phyloP scores from a whole-genome alignment of 495 filamentous ascomycete species.

The Neurospora cerealis region DNA sequence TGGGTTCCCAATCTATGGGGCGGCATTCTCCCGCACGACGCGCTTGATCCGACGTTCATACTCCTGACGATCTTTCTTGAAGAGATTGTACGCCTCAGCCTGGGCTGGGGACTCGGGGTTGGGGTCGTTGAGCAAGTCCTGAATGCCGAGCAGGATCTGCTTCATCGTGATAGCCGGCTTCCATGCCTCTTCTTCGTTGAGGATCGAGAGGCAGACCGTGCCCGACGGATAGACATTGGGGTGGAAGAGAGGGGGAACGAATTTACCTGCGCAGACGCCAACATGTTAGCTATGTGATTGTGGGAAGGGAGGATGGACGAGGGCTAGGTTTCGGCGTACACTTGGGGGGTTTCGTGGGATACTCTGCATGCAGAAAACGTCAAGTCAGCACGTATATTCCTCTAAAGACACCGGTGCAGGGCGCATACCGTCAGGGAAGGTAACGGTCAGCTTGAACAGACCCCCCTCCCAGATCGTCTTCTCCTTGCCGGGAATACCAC shows the following conservation, averaged over 20 bases:
- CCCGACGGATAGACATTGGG: constrained; percentile 98
- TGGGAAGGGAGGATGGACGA: not conserved
- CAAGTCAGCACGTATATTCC: constrained; percentile 4
- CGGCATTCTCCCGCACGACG: constrained; percentile 79
- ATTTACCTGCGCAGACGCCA: constrained; percentile 63
- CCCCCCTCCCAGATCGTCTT: constrained; percentile 96
- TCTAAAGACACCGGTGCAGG: not conserved
- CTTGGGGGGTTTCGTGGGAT: constrained; percentile 97
- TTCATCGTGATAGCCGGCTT: constrained; percentile 97
- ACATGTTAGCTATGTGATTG: constrained; percentile 15
- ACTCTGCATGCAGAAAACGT: constrained; percentile 50
- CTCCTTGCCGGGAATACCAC: constrained; percentile 88
- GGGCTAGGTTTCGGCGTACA: constrained; percentile 48
- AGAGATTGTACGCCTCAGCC: constrained; percentile 94
- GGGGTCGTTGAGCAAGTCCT: constrained; percentile 89
- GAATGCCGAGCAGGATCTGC: constrained; percentile 90
- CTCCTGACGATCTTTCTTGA: constrained; percentile 76
- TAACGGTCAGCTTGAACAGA: constrained; percentile 84
- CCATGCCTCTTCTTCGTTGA: constrained; percentile 99
- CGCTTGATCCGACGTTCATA: constrained; percentile 83
- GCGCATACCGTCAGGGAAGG: constrained; percentile 84
- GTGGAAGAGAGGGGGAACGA: constrained; percentile 91
- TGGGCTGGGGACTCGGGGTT: constrained; percentile 96
- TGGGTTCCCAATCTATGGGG: constrained; percentile 22
- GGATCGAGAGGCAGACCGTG: constrained; percentile 92